A percentile compares a stretch with the other conserved stretches of the same genome.
Evolutionary conservation across 2,329 filamentous ascomycete species (phyloP).

Genomic region (Pseudogymnoascus sp.): DNA sequence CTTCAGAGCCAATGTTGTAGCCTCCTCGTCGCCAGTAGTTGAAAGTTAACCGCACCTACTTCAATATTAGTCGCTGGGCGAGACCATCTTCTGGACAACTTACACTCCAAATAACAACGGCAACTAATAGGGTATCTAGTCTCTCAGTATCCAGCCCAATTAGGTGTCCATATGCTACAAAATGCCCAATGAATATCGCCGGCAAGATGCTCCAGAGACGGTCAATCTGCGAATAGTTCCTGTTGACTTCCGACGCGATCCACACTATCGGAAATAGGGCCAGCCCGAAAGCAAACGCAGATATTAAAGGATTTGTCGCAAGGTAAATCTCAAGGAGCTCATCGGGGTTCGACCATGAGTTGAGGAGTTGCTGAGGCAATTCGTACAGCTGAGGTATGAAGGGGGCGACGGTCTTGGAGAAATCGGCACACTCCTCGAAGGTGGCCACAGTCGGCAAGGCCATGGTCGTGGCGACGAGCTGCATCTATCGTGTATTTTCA

Average conservation of each 20-base stretch:
- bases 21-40: constrained; percentile 97
- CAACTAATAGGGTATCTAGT: constrained; percentile 64
- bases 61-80: constrained; percentile 11
- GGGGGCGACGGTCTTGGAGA: constrained; percentile 64
- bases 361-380: constrained; percentile 58
- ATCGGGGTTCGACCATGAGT: constrained; percentile 51
- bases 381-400: constrained; percentile 63
- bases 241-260: constrained; percentile 73
- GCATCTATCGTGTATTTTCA: background rate
- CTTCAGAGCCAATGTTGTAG: constrained; percentile 80
- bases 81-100: constrained; percentile 26
- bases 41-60: constrained; percentile 71
- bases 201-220: constrained; percentile 86
- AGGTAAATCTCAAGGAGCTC: constrained; percentile 66
- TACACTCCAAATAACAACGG: constrained; percentile 74
- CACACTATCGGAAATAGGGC: constrained; percentile 66
- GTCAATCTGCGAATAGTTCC: constrained; percentile 96
- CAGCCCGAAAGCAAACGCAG: constrained; percentile 64
- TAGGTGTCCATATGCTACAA: constrained; percentile 72
- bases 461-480: constrained; percentile 38
- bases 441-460: constrained; percentile 64
- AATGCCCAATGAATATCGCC: constrained; percentile 78
- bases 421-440: constrained; percentile 70
- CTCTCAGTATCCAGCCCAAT: constrained; percentile 62
- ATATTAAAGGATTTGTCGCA: constrained; percentile 78